Conservation (phyloP, 2,329 filamentous ascomycete species). For the Cladophialophora chaetospira region DNA sequence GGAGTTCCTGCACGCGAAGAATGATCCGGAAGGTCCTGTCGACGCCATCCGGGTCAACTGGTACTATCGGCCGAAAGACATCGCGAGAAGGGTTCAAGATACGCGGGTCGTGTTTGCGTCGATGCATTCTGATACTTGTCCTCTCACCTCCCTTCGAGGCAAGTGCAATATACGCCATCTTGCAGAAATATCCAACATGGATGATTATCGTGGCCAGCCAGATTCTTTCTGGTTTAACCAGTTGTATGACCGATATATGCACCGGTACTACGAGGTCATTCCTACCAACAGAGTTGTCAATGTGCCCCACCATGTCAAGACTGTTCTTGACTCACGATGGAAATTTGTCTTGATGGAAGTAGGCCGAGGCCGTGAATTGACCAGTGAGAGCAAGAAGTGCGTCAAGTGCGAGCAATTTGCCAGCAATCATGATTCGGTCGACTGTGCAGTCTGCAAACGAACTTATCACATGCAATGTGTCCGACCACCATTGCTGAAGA, state of each 20-base stretch:
- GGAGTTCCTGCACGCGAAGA: constrained; percentile 88
- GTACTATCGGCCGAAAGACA: constrained; percentile 97
- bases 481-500: constrained; percentile 85
- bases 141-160: constrained; percentile 85
- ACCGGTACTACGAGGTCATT: constrained; percentile 96
- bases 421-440: constrained; percentile 90
- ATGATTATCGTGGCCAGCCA: constrained; percentile 78
- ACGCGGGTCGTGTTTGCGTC: constrained; percentile 90
- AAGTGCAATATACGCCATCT: constrained; percentile 90
- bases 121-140: constrained; percentile 97
- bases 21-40: constrained; percentile 71
- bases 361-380: constrained; percentile 90
- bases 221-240: constrained; percentile 98
- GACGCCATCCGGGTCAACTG: constrained; percentile 93
- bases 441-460: constrained; percentile 90
- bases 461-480: constrained; percentile 99
- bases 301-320: constrained; percentile 91
- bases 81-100: constrained; percentile 87
- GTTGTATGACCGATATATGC: constrained; percentile 96
- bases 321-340: constrained; percentile 93
- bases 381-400: constrained; percentile 92
- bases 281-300: constrained; percentile 92
- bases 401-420: constrained; percentile 90
- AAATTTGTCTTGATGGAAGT: constrained; percentile 94
- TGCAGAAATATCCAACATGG: constrained; percentile 78